phyloP scores from a whole-genome alignment of 768 basidiomycete species.

The Panaeolus papilionaceus region DNA sequence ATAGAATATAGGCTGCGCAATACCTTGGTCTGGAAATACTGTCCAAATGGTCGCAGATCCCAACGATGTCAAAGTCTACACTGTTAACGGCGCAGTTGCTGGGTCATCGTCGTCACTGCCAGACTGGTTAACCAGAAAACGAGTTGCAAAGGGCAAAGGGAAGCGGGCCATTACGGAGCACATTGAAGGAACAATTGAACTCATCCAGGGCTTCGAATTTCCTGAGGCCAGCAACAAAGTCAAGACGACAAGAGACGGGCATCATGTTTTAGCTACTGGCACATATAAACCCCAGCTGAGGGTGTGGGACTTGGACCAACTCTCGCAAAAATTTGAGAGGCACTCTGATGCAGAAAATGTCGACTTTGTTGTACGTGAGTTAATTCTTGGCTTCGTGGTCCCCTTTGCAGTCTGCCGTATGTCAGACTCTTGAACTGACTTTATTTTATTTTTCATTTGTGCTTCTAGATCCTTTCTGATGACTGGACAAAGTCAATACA shows the following conservation, averaged over 20 bases:
- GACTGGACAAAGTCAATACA: slow-evolving; percentile 99
- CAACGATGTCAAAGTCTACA: slow-evolving; percentile 80
- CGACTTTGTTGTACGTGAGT: slow-evolving; percentile 93
- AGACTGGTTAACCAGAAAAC: slow-evolving; percentile 87
- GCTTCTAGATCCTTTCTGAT: slow-evolving; percentile 83
- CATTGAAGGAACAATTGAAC: slow-evolving; percentile 84
- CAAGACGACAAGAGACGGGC: slow-evolving; percentile 90
- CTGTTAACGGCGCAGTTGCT: slow-evolving; percentile 90
- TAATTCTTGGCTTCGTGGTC: slow-evolving; percentile 27
- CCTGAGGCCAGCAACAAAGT: slow-evolving; percentile 95
- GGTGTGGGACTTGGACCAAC: slow-evolving; percentile 93
- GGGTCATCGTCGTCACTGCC: slow-evolving; percentile 92
- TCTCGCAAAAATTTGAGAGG: slow-evolving; percentile 93
- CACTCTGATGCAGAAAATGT: slow-evolving; percentile 97
- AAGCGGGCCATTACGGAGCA: slow-evolving; percentile 75
- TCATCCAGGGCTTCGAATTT: slow-evolving; percentile 96
- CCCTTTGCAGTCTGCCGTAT: slow-evolving; percentile 5
- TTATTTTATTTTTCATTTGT: background rate
- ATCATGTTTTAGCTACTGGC: slow-evolving; percentile 92
- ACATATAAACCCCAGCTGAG: slow-evolving; percentile 98
- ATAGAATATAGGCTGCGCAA: background rate
- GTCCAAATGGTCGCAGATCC: slow-evolving; percentile 27
- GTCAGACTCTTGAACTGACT: slow-evolving; percentile 12
- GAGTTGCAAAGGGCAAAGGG: slow-evolving; percentile 67
- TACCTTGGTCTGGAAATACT: background rate